Evolutionary conservation across 106 monocot species (phyloP).

Genomic region (Dioscorea alata): DNA sequence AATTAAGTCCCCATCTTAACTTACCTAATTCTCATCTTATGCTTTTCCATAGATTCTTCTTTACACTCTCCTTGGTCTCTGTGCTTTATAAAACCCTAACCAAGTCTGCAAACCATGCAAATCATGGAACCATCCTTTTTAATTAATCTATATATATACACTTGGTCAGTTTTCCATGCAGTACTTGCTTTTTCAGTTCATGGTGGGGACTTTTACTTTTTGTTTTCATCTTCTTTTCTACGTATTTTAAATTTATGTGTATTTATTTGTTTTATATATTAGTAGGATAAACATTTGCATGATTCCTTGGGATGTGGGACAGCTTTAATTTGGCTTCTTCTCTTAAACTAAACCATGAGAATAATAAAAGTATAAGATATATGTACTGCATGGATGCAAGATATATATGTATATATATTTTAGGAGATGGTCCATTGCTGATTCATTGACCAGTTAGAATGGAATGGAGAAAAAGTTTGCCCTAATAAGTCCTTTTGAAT

Average conservation of each 20-base stretch:
- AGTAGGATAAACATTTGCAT: no score
- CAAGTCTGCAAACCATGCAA: neutral
- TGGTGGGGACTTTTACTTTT: constrained; percentile 13
- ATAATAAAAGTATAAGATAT: no score
- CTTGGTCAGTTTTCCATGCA: constrained; percentile 4
- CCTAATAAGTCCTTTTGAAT: no score
- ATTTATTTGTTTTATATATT: no score
- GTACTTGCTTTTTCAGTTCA: constrained; percentile 2
- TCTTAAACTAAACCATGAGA: no score
- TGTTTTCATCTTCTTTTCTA: neutral
- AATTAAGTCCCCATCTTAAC: constrained; percentile 7
- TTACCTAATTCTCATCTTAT: constrained; percentile 22
- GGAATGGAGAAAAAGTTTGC: no score
- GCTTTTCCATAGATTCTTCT: constrained; percentile 42
- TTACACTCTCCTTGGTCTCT: constrained; percentile 1
- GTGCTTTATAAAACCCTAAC: neutral
- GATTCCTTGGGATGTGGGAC: no score
- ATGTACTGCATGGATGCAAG: no score
- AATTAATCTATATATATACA: neutral
- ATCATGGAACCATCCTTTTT: neutral
- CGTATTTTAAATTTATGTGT: neutral
- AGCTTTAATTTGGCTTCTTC: no score
- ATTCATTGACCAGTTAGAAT: no score
- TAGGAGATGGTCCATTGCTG: no score
- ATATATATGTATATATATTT: no score